Evolutionary conservation across 805 yeast species (phyloP).

Genomic region (Kodamaea kaohsiungensis): DNA sequence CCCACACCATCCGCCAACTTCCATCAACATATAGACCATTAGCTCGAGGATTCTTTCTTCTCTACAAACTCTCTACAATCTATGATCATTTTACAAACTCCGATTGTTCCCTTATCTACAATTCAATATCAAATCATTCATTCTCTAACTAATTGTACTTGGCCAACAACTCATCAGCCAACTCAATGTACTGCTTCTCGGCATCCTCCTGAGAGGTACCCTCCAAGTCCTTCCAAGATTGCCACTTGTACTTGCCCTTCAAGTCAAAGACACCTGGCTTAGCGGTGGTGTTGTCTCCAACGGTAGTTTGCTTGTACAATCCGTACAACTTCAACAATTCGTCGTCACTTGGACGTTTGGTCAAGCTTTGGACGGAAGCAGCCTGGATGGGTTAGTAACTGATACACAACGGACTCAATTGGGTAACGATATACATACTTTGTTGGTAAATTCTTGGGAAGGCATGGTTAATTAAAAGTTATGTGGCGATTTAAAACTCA

Average conservation of each 20-base stretch:
- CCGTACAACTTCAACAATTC: conserved; percentile 88
- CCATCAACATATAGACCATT: no score
- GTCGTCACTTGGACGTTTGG: conserved; percentile 80
- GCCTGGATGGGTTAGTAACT: conserved; percentile 51
- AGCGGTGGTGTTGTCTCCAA: conserved; percentile 85
- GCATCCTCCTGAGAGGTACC: conserved; percentile 91
- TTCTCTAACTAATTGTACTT: conserved; percentile 30
- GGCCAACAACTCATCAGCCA: conserved; percentile 63
- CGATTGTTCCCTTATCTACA: neutral
- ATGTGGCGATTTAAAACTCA: conserved; percentile 3
- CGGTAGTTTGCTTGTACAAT: conserved; percentile 94
- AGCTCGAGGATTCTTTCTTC: no score
- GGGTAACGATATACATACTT: conserved; percentile 19
- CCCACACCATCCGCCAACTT: neutral
- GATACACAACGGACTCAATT: neutral
- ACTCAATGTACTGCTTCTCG: conserved; percentile 72
- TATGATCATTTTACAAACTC: neutral
- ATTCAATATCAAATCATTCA: neutral
- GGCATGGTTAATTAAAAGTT: conserved; percentile 18
- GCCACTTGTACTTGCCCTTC: conserved; percentile 97
- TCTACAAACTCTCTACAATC: no score
- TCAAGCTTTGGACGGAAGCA: conserved; percentile 70
- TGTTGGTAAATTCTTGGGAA: conserved; percentile 30
- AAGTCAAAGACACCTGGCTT: conserved; percentile 93
- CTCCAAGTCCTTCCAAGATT: conserved; percentile 86